Base-by-base conservation (phyloP, 2,329 filamentous ascomycete genomes). In the Teratosphaeria zuluensis region DNA sequence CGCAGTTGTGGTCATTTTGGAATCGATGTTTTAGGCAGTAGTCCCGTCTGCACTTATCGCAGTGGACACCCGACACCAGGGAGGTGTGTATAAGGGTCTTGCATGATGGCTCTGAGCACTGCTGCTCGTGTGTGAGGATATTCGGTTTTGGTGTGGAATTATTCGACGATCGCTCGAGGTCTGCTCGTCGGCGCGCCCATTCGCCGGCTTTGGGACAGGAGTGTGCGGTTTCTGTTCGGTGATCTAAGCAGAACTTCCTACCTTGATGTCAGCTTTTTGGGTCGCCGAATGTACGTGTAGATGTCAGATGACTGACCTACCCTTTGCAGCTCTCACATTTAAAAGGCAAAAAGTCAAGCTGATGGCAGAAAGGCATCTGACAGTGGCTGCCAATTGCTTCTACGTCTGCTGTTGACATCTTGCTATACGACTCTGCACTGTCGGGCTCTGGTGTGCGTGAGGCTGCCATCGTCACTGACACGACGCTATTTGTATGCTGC, bases 271-370 rank as follows among this genome's bases (percentile, higher is more conserved):
- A 48, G 42, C 16, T 19, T 19, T 12, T 11, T 16, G 14, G 14
- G 35, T 42, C 35, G 2, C n/a, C 35, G 12, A 11, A 14, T 6
- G 35, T 16, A 42, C 14, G 12, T 14, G 2, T 5, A 5, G 16
- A 16, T 30, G 52, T 54, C 8, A 52, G 9, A 30, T 28, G 32
- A 54, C 59, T 55, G 12, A 65, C 70, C 48, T 68, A 79, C 76
- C 80, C 80, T 68, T 77, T 82, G 77, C 94, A 99, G 66, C 89
- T 94, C 72, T 95, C 89, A 77, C 94, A 99, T 70, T 85, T 82
- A 75, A 97, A 97, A 3, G 94, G 94, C 4, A 99, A 84, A 74
- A 99, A 97, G 76, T 97, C 94, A 61, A 97, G 88, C 71, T 94
- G 89, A 72, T 92, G 88, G 80, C 94, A 99, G 80, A 90, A 95